Base-by-base conservation (phyloP, 305 asterid genomes). In the Caryopteris hybrid region DNA sequence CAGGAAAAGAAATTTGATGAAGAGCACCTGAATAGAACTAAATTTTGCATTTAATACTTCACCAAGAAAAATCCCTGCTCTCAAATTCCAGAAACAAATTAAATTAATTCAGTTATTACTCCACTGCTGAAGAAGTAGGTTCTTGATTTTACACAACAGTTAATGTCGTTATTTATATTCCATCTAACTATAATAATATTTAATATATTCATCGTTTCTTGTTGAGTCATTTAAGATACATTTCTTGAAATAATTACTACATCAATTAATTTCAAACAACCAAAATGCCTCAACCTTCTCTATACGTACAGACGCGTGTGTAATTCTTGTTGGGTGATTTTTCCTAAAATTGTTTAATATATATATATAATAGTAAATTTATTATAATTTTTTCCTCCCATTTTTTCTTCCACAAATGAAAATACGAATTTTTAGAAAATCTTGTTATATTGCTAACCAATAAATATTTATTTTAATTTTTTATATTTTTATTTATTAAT, bases 1-100 rank as follows among this genome's bases (percentile, higher is more conserved):
- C 11, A n/a, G 41, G 64, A 29, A 41, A 58, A 50, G 2, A 21
- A 16, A 23, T 10, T 25, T 5, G 33, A 58, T 33, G 42, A 47
- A 64, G 31, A 61, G 22, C 66, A 36, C 75, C 47, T 38, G 61
- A 48, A 8, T 12, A 27, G 29, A 43, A 58, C 38, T 75, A 70
- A 64, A 53, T 68, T 36, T 56, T 21, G 71, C 75, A 78, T 78
- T 81, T n/a, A 78, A 70, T 74, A 43, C 64, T 34, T 65, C 65
- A 78, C 68, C 86, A 51, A 74, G 4, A 77, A 47, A 4, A 54
- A 42, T n/a, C n/a, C n/a, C n/a, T n/a, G n/a, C n/a, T n/a, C n/a
- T n/a, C n/a, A n/a, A n/a, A n/a, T n/a, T n/a, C n/a, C n/a, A n/a
- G n/a, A n/a, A n/a, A n/a, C n/a, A n/a, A n/a, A n/a, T n/a, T n/a